Base-by-base conservation (phyloP, 495 filamentous ascomycete species). In the Talaromyces ruber region DNA sequence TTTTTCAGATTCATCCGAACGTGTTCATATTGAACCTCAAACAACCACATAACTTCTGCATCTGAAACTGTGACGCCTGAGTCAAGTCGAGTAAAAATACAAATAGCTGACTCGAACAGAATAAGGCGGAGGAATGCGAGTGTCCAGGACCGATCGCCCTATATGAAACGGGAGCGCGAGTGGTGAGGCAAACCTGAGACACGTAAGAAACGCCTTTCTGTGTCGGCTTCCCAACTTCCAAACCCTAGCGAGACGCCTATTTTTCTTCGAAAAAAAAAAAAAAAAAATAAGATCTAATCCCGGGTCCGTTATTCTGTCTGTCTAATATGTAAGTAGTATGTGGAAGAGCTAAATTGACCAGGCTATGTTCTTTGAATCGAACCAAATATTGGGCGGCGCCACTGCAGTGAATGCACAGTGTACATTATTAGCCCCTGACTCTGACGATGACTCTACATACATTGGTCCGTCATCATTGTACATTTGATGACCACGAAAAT, bases 111-210 rank as follows among this genome's bases (percentile, higher is more conserved):
- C 34, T 39, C 34, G 34, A 16, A 39, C 12, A 16, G 34, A 9
- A 21, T 18, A 18, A 47, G 9, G 43, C 21, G 43, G 4, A 4
- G 8, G 3, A 47, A 9, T 22, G 43, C n/a, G 43, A 47, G 21
- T 21, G 2, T 39, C 3, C n/a, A 21, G 43, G 43, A 18, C 12
- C 22, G 51, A 28, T 28, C 12, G 26, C 47, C n/a, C 47, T 26
- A 26, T 25, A 22, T 57, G 54, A 57, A 57, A 57, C 54, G 26
- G 28, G 54, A 21, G 26, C 14, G 26, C 8, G 11, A 14, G 24
- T 55, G 26, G 52, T 55, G 52, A 32, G n/a, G 28, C 54, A 57
- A 8, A 57, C n/a, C 54, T 57, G 54, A 57, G 54, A 57, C 54
- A 34, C 14, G 22, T 6, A 30, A 57, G 4, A 29, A 57, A 57